phyloP scores from a whole-genome alignment of 768 basidiomycete genomes.

The Serendipita sp. region DNA sequence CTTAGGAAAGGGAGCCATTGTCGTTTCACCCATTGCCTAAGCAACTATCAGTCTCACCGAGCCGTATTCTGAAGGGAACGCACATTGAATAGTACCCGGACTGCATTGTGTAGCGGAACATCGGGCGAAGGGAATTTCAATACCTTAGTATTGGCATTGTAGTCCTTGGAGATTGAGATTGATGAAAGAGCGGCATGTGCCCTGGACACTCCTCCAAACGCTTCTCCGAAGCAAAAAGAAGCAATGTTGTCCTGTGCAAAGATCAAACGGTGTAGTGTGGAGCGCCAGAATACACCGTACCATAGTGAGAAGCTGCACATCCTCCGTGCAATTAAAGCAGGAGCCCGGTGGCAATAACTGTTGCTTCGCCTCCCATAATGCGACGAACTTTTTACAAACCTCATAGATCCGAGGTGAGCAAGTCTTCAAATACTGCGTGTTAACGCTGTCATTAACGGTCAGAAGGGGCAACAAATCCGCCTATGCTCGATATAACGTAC shows the following conservation, averaged over 20 bases:
- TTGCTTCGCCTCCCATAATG: not conserved
- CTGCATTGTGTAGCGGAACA: constrained; percentile 1
- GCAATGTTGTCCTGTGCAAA: not conserved
- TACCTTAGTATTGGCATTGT: not conserved
- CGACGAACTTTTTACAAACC: not conserved
- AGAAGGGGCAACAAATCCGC: not conserved
- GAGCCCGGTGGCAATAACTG: not conserved
- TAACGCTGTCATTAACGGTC: not conserved
- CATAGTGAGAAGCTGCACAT: not conserved
- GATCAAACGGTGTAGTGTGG: not conserved
- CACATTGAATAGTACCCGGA: not conserved
- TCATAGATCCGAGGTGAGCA: not conserved
- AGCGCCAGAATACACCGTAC: not conserved
- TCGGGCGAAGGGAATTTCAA: not conserved
- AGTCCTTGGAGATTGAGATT: not conserved
- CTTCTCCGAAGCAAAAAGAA: not conserved
- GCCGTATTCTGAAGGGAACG: not conserved
- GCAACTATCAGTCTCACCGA: not conserved
- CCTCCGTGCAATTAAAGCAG: not conserved
- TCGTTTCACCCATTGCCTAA: not conserved
- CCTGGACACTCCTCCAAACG: not conserved
- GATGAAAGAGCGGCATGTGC: not conserved
- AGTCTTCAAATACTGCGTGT: not conserved
- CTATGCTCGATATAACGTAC: not conserved
- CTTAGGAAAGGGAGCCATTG: not conserved